Conservation (phyloP, 768 basidiomycete species). For the Phanerochaete sordida region DNA sequence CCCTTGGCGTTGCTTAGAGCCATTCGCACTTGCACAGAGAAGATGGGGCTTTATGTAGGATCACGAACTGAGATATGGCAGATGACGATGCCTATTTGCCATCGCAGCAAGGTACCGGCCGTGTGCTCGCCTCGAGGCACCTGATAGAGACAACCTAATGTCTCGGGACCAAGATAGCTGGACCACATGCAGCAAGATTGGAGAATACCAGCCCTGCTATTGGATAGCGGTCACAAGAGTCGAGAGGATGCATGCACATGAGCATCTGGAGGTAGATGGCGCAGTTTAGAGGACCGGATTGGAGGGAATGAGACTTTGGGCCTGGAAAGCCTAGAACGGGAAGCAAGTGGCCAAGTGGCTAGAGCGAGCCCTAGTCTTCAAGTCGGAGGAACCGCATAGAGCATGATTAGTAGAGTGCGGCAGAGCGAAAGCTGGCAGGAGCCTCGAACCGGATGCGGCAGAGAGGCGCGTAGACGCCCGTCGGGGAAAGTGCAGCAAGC, state of each 20-base stretch:
- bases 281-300: background rate
- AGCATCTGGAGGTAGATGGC: background rate
- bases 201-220: background rate
- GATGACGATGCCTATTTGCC: background rate
- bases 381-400: too few species aligned
- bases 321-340: too few species aligned
- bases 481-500: background rate
- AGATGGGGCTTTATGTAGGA: background rate
- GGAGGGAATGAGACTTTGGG: too few species aligned
- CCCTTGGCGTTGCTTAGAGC: slow-evolving; percentile 15
- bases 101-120: background rate
- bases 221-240: background rate
- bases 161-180: background rate
- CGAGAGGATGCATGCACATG: background rate
- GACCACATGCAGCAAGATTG: background rate
- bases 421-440: too few species aligned
- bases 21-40: background rate
- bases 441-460: too few species aligned
- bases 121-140: background rate
- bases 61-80: background rate
- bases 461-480: background rate
- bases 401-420: too few species aligned
- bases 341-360: too few species aligned
- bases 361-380: too few species aligned
- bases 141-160: background rate